Evolutionary conservation across 768 basidiomycete species (phyloP).

Genomic region (Amanita pseudoporphyria): DNA sequence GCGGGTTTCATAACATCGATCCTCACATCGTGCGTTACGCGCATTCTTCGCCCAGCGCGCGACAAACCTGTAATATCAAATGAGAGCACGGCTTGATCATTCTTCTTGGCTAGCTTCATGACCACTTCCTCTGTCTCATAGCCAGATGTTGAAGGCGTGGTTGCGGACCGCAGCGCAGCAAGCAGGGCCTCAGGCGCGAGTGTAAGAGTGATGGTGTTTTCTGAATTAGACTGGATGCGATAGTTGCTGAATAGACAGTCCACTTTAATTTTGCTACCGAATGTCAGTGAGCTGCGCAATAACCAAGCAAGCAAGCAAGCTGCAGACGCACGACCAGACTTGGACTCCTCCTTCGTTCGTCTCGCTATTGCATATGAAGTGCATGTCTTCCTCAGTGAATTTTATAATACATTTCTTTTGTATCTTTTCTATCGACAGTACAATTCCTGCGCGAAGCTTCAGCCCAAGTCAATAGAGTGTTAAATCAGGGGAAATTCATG

Average conservation of each 20-base stretch:
- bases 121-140: constrained; percentile 58
- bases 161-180: constrained; percentile 59
- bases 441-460: constrained; percentile 42
- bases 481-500: neutral
- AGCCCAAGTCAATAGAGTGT: neutral
- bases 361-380: constrained; percentile 77
- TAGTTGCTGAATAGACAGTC: constrained; percentile 64
- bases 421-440: constrained; percentile 75
- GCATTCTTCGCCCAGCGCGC: constrained; percentile 51
- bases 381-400: constrained; percentile 65
- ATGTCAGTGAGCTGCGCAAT: neutral
- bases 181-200: constrained; percentile 68
- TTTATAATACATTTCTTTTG: constrained; percentile 80
- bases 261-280: constrained; percentile 49
- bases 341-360: constrained; percentile 78
- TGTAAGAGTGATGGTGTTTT: constrained; percentile 73
- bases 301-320: neutral
- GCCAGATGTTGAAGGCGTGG: constrained; percentile 34
- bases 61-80: constrained; percentile 67
- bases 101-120: constrained; percentile 84
- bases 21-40: constrained; percentile 70
- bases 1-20: constrained; percentile 72
- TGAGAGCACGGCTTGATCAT: constrained; percentile 64
- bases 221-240: constrained; percentile 79
- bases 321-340: constrained; percentile 56